A percentile compares a stretch with the other conserved stretches of the same genome.
These are phyloP conservation scores for Hymenoscyphus salicellus DNA, from an alignment of 2,329 filamentous ascomycete genomes.

Conservation along the genomic window DNA sequence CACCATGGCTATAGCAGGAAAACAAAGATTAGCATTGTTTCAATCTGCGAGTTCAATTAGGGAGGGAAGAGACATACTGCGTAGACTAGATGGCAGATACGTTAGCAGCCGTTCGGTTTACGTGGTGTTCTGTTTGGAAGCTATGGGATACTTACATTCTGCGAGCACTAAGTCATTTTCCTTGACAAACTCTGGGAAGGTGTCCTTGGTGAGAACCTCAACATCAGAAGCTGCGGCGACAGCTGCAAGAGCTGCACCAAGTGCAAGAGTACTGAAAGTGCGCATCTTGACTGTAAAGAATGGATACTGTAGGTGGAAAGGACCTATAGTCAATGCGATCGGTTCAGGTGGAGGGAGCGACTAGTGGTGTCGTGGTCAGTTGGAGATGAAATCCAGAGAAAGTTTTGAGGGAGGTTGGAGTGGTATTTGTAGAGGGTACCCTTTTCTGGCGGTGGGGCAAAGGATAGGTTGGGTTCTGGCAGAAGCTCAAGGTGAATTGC, in stretches of 20 bases:
- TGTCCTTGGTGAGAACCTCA: conserved; percentile 76
- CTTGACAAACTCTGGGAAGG: conserved; percentile 82
- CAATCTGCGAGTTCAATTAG: conserved; percentile 1
- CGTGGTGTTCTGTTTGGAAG: background rate
- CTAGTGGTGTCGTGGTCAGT: conserved; percentile 10
- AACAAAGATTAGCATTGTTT: conserved; percentile 28
- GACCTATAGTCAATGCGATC: conserved; percentile 17
- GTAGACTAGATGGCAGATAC: conserved; percentile 60
- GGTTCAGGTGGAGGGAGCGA: background rate
- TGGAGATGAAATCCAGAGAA: conserved; percentile 8
- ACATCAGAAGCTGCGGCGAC: conserved; percentile 76
- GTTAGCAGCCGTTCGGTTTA: conserved; percentile 20
- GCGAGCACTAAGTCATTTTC: conserved; percentile 85
- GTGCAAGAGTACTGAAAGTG: conserved; percentile 33
- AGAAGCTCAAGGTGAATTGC: background rate
- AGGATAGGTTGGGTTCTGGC: conserved; percentile 2
- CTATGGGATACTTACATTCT: conserved; percentile 67
- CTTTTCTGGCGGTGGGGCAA: conserved; percentile 10
- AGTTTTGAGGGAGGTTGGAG: background rate
- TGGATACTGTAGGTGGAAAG: conserved; percentile 7
- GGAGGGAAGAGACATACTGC: conserved; percentile 73
- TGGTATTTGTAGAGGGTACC: conserved; percentile 6
- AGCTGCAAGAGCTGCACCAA: conserved; percentile 42
- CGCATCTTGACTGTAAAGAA: conserved; percentile 30
- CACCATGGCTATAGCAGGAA: conserved; percentile 36